Conservation (phyloP, 805 yeast species). For the Blastobotrys chiropterorum region DNA sequence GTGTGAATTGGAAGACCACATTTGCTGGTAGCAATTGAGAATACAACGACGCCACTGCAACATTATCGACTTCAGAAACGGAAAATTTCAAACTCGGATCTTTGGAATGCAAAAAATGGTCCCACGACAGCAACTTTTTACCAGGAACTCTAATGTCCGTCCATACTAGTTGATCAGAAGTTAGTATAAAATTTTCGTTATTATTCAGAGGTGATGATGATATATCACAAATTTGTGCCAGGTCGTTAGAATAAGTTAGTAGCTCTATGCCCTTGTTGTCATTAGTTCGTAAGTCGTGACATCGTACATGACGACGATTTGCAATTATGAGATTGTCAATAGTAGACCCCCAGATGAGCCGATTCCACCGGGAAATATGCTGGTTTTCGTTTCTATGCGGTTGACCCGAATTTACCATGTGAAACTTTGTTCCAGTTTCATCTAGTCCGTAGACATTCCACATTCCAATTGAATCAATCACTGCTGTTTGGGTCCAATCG, state of each 20-base stretch:
- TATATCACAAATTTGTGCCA: slow-evolving; percentile 16
- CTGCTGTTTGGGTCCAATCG: slow-evolving; percentile 26
- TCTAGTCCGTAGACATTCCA: slow-evolving; percentile 26
- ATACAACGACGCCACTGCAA: slow-evolving; percentile 22
- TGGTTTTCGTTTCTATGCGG: slow-evolving; percentile 1
- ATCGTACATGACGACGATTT: slow-evolving; percentile 12
- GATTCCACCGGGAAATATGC: slow-evolving; percentile 11
- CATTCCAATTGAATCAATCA: slow-evolving; percentile 41
- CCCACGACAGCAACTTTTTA: slow-evolving; percentile 61
- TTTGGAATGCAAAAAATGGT: slow-evolving; percentile 50
- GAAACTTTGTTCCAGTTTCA: not conserved
- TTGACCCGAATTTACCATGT: not conserved
- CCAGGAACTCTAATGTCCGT: slow-evolving; percentile 33
- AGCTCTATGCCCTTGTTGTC: not conserved
- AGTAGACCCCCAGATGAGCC: slow-evolving; percentile 4
- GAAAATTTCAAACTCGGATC: slow-evolving; percentile 49
- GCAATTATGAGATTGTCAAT: slow-evolving; percentile 13
- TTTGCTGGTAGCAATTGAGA: slow-evolving; percentile 32
- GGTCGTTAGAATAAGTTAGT: slow-evolving; percentile 4
- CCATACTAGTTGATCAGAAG: slow-evolving; percentile 62
- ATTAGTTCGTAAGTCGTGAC: slow-evolving; percentile 4
- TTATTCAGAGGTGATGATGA: slow-evolving; percentile 19
- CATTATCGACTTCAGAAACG: slow-evolving; percentile 24
- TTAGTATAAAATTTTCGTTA: slow-evolving; percentile 46
- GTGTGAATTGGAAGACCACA: slow-evolving; percentile 33